Conservation (phyloP, 1,284 basidiomycete genomes). For the Cryptococcus jaspeensis region DNA sequence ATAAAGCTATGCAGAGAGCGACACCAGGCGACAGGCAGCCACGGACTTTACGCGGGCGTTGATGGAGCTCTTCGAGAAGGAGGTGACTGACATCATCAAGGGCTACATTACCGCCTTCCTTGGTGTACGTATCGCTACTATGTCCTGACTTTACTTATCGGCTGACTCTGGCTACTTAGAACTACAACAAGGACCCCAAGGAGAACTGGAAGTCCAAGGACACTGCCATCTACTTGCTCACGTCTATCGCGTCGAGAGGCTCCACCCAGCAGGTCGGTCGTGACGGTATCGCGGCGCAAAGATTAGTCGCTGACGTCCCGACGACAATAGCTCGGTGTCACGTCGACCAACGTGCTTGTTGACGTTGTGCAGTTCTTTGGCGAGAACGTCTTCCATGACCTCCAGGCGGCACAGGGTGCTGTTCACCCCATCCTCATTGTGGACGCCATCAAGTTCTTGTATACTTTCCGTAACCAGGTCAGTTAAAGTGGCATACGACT, state of each 20-base stretch:
- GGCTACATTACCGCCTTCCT: conserved; percentile 78
- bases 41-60: conserved; percentile 88
- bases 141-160: conserved; percentile 12
- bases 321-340: conserved; percentile 73
- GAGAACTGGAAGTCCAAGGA: conserved; percentile 92
- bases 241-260: conserved; percentile 83
- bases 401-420: conserved; percentile 67
- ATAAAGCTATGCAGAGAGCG: conserved; percentile 48
- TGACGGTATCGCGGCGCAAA: background rate
- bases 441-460: conserved; percentile 89
- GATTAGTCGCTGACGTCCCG: background rate
- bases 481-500: conserved; percentile 15
- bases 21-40: conserved; percentile 86
- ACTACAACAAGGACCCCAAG: conserved; percentile 60
- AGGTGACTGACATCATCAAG: conserved; percentile 82
- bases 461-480: conserved; percentile 94
- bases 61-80: conserved; percentile 72
- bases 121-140: conserved; percentile 54
- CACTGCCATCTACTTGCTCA: conserved; percentile 90
- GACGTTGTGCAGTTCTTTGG: conserved; percentile 96
- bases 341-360: conserved; percentile 85
- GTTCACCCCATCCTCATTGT: conserved; percentile 91
- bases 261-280: conserved; percentile 70
- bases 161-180: conserved; percentile 21
- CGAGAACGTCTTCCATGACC: conserved; percentile 82